phyloP scores from a whole-genome alignment of 768 basidiomycete genomes.

The Pseudohyphozyma bogoriensis region DNA sequence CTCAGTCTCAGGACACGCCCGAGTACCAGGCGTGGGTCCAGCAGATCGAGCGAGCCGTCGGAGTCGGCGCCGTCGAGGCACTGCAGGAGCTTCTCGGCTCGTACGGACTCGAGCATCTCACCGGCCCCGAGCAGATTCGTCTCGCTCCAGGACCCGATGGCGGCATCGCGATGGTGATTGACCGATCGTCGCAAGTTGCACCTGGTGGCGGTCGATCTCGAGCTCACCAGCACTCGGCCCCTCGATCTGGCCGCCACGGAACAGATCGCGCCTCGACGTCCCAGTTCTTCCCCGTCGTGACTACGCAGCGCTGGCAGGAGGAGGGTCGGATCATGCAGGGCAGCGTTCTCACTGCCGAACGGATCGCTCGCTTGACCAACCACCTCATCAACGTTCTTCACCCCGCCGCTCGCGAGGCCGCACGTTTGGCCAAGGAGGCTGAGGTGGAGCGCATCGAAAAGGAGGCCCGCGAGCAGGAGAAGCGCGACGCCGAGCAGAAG shows the following conservation, averaged over 20 bases:
- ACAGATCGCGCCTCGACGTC: constrained; percentile 25
- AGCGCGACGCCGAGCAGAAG: neutral
- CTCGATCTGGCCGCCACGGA: constrained; percentile 14
- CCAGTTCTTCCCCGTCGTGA: constrained; percentile 36
- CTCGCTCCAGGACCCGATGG: constrained; percentile 24
- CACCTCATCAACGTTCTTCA: constrained; percentile 40
- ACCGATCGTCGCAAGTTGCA: constrained; percentile 1
- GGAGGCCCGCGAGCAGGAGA: constrained; percentile 20
- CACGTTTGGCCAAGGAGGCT: constrained; percentile 44
- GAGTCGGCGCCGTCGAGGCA: constrained; percentile 67
- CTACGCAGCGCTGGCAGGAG: constrained; percentile 40
- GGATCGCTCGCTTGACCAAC: constrained; percentile 28
- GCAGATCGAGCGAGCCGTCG: constrained; percentile 64
- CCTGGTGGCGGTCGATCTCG: neutral
- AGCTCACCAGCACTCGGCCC: neutral
- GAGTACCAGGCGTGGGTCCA: constrained; percentile 40
- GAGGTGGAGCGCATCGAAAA: constrained; percentile 39
- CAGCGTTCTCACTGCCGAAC: constrained; percentile 23
- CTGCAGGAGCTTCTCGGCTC: constrained; percentile 62
- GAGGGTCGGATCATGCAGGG: constrained; percentile 36
- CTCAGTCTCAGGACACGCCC: constrained; percentile 39
- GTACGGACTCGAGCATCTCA: constrained; percentile 16
- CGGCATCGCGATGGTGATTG: constrained; percentile 24
- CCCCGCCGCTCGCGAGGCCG: constrained; percentile 36
- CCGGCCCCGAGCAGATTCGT: constrained; percentile 21